Base-by-base conservation (phyloP, 495 filamentous ascomycete genomes). In the Ascodesmis nigricans region DNA sequence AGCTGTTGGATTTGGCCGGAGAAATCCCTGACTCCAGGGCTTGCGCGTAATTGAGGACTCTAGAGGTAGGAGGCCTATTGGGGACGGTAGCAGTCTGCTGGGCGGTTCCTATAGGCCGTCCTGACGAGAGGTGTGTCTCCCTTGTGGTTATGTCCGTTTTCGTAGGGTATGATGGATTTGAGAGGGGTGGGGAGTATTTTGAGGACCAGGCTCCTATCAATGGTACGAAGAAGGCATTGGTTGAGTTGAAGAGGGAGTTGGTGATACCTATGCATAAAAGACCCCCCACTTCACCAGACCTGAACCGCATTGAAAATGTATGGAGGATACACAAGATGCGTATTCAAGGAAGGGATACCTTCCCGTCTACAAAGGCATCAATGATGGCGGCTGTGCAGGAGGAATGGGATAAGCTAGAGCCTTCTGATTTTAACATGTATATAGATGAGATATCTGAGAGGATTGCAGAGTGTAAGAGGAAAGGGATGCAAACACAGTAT, bases 361-460 rank as follows among this genome's bases (percentile, higher is more conserved):
- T 18, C n/a, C 21, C 38, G 4, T 2, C 18, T 10, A 30, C 28
- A 16, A 10, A 14, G 10, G 23, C 28, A 1, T 9, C 27, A 11
- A 36, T 44, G 33, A 8, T 1, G 9, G 1, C 8, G 3, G 32
- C 32, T 16, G 18, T 33, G 20, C 21, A 29, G 17, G 22, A 33
- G 29, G 38, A 25, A 18, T 44, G 27, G 28, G 28, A 44, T 19
- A 35, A 20, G 11, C 26, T 41, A 11, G 10, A 15, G 4, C 19
- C 28, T 25, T 2, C 11, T 0, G 27, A 33, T 30, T 33, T 21
- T 21, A 34, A 33, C 7, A 8, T 3, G 10, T 21, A 27, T 11
- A 42, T 34, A 33, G 21, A 33, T 20, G 28, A 13, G 18, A 38
- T 38, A 34, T 22, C 21, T 20, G 10, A 27, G 5, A 38, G 35